Evolutionary conservation across 2,329 filamentous ascomycete genomes (phyloP), one percentile per base, ranked within the genome.

Genomic region (Endocalyx cinctus): DNA sequence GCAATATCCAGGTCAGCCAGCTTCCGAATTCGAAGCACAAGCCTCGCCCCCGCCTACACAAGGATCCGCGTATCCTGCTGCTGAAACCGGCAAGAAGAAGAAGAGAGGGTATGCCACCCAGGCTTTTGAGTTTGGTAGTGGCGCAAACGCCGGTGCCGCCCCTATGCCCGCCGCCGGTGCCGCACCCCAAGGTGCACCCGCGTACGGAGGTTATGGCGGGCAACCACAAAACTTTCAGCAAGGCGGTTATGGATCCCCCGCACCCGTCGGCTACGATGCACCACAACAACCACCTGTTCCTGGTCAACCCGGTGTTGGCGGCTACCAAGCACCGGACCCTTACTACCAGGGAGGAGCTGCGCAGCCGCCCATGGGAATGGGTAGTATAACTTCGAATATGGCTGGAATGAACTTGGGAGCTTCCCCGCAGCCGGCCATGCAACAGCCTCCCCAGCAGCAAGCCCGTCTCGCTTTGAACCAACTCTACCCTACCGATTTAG

Each of bases 91-190:
- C 43, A 81, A 76, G 61, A 88, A 88, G 70, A 96, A 95, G 78
- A 95, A 94, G 76, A 78, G 88, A 70, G 83, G 85, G 37, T 97
- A 97, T 68, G 92, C 92, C 34, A 87, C 87, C 37, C 85, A 94
- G 62, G 90, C 90, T 28, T 98, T 94, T 62, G 90, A 94, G 39
- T 92, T 97, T 51, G 87, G 85, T 31, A 75, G 77, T 31, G 92
- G 90, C 51, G 86, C 85, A 55, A 97, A 97, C 72, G 60, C 46
- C 52, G 62, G 53, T 16, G 45, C 50, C 28, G 43, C 48, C 5
- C 41, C 52, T 15, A 29, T 33, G 44, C 51, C 47, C 39, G 50
- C 39, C 34, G 65, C 59, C 35, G 60, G 58, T 33, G 76, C 49
- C 32, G 30, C 39, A 31, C 38, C 57, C 38, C 64, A 60, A 50